Evolutionary conservation across 805 yeast genomes (phyloP).

Genomic region (Candida sphagnicola): DNA sequence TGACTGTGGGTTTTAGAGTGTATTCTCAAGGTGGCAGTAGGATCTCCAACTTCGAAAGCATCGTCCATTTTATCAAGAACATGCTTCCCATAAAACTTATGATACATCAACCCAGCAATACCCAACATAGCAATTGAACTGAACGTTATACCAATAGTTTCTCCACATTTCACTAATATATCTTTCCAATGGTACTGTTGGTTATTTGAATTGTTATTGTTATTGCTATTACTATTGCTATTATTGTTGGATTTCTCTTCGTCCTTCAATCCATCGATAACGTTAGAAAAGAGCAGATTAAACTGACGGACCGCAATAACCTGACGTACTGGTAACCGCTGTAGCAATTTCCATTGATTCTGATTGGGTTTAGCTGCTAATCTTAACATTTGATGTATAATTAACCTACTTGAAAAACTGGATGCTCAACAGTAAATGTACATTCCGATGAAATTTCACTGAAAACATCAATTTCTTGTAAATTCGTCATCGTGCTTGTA

Average conservation of each 20-base stretch:
- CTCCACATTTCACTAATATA: slow-evolving; percentile 44
- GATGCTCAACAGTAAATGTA: neutral
- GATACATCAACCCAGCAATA: slow-evolving; percentile 69
- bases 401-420: neutral
- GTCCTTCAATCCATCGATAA: slow-evolving; percentile 10
- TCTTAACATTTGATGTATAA: neutral
- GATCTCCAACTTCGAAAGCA: slow-evolving; percentile 68
- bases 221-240: slow-evolving; percentile 6
- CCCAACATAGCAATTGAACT: slow-evolving; percentile 68
- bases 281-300: slow-evolving; percentile 3
- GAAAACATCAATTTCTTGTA: too few species aligned
- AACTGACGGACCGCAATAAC: too few species aligned
- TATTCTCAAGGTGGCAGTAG: slow-evolving; percentile 56
- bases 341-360: too few species aligned
- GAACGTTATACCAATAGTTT: slow-evolving; percentile 68
- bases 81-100: slow-evolving; percentile 52
- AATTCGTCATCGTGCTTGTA: too few species aligned
- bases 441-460: too few species aligned
- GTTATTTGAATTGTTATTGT: slow-evolving; percentile 6
- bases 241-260: slow-evolving; percentile 7
- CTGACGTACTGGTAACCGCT: too few species aligned
- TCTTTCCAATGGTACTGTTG: slow-evolving; percentile 11
- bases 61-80: slow-evolving; percentile 60
- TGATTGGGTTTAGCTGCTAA: neutral
- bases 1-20: slow-evolving; percentile 39